Evolutionary conservation across 108 stramenopile species (phyloP).

Genomic region (Discostella stelligeroides): DNA sequence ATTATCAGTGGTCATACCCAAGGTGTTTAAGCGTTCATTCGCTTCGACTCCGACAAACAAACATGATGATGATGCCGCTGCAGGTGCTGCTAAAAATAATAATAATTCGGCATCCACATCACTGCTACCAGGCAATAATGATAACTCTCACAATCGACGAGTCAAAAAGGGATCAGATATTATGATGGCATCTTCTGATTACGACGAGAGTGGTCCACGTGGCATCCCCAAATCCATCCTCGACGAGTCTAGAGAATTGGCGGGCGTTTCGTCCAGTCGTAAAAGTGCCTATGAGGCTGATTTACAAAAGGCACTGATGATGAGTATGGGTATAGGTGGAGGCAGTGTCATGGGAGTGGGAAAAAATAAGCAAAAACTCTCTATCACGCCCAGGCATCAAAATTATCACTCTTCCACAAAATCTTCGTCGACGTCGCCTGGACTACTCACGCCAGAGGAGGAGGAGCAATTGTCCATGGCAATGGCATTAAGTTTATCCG

Average conservation of each 20-base stretch:
- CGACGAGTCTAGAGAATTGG: slow-evolving; percentile 40
- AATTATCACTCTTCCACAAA: not conserved
- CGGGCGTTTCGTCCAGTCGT: not conserved
- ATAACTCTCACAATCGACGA: too few relatives aligned
- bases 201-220: too few relatives aligned
- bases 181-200: too few relatives aligned
- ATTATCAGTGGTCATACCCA: slow-evolving; percentile 1
- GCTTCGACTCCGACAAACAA: not conserved
- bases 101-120: too few relatives aligned
- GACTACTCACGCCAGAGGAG: slow-evolving; percentile 37
- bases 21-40: not conserved
- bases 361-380: slow-evolving; percentile 1
- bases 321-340: slow-evolving; percentile 40
- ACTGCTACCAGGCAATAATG: too few relatives aligned
- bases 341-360: slow-evolving; percentile 48
- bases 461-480: slow-evolving; percentile 58
- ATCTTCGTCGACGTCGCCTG: too few relatives aligned
- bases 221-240: slow-evolving; percentile 39
- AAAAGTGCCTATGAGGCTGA: slow-evolving; percentile 30
- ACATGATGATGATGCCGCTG: too few relatives aligned
- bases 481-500: slow-evolving; percentile 53
- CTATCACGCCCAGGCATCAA: not conserved
- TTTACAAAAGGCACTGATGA: slow-evolving; percentile 49
- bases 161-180: too few relatives aligned
- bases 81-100: too few relatives aligned